Percentiles rank a stretch among this genome's conserved stretches.
Conservation (phyloP, 106 monocot species). For the Agapanthus africanus region DNA sequence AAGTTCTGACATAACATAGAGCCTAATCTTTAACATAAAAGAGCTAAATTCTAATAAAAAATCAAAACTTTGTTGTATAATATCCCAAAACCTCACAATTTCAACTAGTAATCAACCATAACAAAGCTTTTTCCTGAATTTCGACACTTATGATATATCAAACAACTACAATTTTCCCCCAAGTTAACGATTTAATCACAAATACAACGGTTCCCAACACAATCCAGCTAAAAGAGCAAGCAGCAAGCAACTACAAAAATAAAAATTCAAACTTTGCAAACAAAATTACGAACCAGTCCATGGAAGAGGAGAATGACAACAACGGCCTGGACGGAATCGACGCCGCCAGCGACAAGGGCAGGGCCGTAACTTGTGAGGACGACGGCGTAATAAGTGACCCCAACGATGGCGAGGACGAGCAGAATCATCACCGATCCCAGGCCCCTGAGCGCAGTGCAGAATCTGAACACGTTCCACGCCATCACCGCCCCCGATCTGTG, state of each 20-base stretch:
- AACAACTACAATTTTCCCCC: no score
- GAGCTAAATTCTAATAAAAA: no score
- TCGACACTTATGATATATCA: no score
- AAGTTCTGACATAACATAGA: no score
- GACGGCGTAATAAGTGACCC: slow-evolving; percentile 91
- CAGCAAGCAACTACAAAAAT: neutral
- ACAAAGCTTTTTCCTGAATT: neutral
- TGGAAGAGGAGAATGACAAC: slow-evolving; percentile 69
- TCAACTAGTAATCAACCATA: neutral
- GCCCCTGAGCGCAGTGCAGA: slow-evolving; percentile 88
- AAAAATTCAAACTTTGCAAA: no score
- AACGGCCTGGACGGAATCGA: slow-evolving; percentile 32
- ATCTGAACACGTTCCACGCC: slow-evolving; percentile 99
- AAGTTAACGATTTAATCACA: neutral
- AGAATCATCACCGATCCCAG: slow-evolving; percentile 95
- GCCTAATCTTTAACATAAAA: no score
- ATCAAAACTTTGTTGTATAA: neutral
- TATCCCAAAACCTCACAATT: neutral
- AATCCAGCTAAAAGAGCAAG: neutral
- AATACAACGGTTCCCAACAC: neutral
- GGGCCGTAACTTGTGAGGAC: slow-evolving; percentile 85
- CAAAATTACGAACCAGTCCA: slow-evolving; percentile 35
- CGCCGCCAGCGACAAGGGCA: slow-evolving; percentile 35
- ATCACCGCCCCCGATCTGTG: slow-evolving; percentile 78
- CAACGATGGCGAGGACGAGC: slow-evolving; percentile 73